These are phyloP conservation scores for Alternaria solani DNA, from an alignment of 2,329 filamentous ascomycete species.

Conservation along the genomic window DNA sequence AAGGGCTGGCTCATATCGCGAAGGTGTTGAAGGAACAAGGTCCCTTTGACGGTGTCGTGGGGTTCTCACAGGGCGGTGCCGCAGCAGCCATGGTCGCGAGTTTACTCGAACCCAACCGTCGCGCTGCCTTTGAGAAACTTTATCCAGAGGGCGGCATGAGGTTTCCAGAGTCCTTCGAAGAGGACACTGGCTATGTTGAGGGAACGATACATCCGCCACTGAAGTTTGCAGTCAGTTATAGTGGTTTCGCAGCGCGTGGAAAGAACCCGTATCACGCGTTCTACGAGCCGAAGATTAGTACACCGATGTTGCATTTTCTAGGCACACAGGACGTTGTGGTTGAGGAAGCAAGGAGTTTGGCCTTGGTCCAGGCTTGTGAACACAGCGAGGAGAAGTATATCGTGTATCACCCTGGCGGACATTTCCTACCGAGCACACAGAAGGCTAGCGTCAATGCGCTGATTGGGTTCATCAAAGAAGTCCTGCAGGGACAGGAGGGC, in stretches of 20 bases:
- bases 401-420: constrained; percentile 84
- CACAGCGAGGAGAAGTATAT: constrained; percentile 59
- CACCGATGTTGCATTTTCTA: constrained; percentile 81
- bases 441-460: constrained; percentile 82
- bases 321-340: constrained; percentile 89
- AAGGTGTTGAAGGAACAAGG: constrained; percentile 38
- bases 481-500: constrained; percentile 52
- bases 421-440: constrained; percentile 81
- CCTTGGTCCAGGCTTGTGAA: constrained; percentile 71
- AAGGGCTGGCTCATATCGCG: constrained; percentile 71
- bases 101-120: constrained; percentile 68
- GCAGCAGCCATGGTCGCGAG: constrained; percentile 75
- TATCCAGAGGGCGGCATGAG: constrained; percentile 55
- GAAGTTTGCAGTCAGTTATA: constrained; percentile 79
- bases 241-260: constrained; percentile 74
- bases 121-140: constrained; percentile 58
- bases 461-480: constrained; percentile 72
- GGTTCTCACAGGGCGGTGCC: constrained; percentile 56
- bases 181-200: constrained; percentile 22
- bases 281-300: constrained; percentile 77
- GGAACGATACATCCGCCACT: constrained; percentile 61
- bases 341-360: constrained; percentile 74
- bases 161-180: constrained; percentile 60
- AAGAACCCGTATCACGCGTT: constrained; percentile 70
- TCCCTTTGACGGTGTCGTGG: constrained; percentile 49